Evolutionary conservation across 257 asterid genomes (phyloP), one percentile per base, ranked within the genome.

Genomic region (Agastache rugosa): DNA sequence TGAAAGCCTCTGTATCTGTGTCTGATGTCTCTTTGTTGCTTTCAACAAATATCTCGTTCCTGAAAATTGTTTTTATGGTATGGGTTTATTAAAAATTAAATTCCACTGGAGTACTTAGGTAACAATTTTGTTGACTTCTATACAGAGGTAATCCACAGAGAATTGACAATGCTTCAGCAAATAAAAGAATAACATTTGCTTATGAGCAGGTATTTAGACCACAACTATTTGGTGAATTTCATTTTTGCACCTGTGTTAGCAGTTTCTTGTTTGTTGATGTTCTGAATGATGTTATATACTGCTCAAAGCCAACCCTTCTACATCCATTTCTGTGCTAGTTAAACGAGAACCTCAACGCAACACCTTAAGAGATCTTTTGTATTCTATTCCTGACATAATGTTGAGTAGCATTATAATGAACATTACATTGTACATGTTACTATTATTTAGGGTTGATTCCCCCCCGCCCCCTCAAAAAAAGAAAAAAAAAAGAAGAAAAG

Each of bases 141-240:
- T 80, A 73, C 90, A 95, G 99, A 80, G 93, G 88, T 73, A 95
- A 95, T 79, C 99, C 99, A 3, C 98, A 92, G 85, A 89, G 99
- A 84, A 85, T 89, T 69, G 99, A 95, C 79, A 92, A 85, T 78
- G 90, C 84, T 68, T 87, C 90, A 75, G 91, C 99, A 47, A 90
- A 78, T 82, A 95, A 92, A 82, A 82, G 93, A 53, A 85, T 92
- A 69, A 87, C 83, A 69, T 89, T 89, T 81, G 87, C 96, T 25
- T 92, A 89, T 77, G 99, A 95, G 79, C 99, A 95, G 98, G 99
- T 94, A 87, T 15, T 80, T 34, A 58, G 42, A 76, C 25, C 54
- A 67, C 75, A 23, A 11, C 22, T 63, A 74, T 78, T 25, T 62
- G 41, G 64, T 6, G 7, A 19, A 74, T 72, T 63, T 19, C 68